A percentile compares a stretch with the other conserved stretches of the same genome.
Evolutionary conservation across 139 green algal species (phyloP).

Genomic region (Asterochloris sp.): DNA sequence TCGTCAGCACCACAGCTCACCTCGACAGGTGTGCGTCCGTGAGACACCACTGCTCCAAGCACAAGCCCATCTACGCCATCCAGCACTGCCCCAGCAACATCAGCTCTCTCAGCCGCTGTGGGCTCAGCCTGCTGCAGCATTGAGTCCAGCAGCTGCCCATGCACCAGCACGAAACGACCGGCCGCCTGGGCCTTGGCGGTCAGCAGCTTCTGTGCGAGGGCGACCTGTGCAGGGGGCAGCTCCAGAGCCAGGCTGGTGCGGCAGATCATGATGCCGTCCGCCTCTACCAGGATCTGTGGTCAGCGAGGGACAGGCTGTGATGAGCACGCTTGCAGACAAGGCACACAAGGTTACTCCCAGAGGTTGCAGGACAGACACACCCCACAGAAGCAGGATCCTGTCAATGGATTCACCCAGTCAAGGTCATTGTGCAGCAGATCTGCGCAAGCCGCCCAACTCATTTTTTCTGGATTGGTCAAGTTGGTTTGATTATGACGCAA

Average conservation of each 20-base stretch:
- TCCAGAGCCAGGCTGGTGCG: neutral
- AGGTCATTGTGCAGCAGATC: no score
- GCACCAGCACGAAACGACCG: constrained; percentile 10
- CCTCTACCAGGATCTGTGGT: constrained; percentile 6
- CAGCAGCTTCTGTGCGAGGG: constrained; percentile 9
- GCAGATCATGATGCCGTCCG: constrained; percentile 17
- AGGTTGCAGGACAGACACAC: no score
- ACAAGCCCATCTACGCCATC: constrained; percentile 6
- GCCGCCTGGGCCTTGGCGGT: constrained; percentile 9
- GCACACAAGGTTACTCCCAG: no score
- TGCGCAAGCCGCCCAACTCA: no score
- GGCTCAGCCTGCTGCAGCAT: constrained; percentile 6
- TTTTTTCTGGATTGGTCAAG: no score
- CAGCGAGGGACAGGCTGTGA: no score
- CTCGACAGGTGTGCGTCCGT: constrained; percentile 9
- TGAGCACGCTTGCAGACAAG: no score
- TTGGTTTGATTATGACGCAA: no score
- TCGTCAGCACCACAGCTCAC: neutral
- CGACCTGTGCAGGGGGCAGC: neutral
- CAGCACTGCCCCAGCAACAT: neutral
- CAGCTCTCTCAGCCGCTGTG: neutral
- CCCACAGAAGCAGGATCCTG: no score
- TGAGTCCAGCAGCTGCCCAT: constrained; percentile 7
- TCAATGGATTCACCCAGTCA: no score
- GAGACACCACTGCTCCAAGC: neutral